phyloP scores from a whole-genome alignment of 352 stramenopile genomes.

The Globisporangium nagaii region DNA sequence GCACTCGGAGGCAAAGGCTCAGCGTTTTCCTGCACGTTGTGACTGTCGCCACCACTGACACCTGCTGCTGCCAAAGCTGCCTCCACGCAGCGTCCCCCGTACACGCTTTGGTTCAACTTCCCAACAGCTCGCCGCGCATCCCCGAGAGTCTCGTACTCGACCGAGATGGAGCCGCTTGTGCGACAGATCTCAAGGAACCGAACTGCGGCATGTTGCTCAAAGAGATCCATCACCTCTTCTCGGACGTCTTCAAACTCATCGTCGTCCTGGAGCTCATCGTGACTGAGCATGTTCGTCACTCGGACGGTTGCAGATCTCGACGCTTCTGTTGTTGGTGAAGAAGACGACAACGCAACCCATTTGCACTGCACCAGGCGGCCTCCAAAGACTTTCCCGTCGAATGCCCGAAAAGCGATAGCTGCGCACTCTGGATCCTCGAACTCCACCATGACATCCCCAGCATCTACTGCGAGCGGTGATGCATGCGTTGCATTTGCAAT shows the following conservation, averaged over 20 bases:
- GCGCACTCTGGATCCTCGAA: not conserved
- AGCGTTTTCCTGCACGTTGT: not conserved
- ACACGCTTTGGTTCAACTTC: not conserved
- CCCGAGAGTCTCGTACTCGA: not conserved
- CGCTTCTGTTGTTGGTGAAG: not conserved
- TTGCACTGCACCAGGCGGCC: constrained; percentile 1
- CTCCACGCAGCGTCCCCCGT: constrained; percentile 1
- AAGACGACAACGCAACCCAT: not conserved
- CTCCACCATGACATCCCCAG: constrained; percentile 9
- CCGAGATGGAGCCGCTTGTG: not conserved
- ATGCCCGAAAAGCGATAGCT: constrained; percentile 1
- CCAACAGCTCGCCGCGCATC: not conserved
- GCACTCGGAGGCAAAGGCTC: not conserved
- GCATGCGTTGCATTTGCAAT: no score
- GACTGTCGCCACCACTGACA: not conserved
- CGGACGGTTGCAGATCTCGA: not conserved
- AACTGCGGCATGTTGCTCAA: not conserved
- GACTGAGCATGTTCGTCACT: constrained; percentile 7
- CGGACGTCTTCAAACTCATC: constrained; percentile 8
- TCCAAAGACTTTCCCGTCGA: constrained; percentile 4
- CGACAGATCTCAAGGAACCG: not conserved
- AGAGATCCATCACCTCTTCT: not conserved
- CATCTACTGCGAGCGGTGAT: no score
- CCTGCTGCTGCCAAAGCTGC: not conserved
- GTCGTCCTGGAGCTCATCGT: constrained; percentile 4